Evolutionary conservation across 768 basidiomycete species (phyloP).

Genomic region (Tylopilus intermedius): DNA sequence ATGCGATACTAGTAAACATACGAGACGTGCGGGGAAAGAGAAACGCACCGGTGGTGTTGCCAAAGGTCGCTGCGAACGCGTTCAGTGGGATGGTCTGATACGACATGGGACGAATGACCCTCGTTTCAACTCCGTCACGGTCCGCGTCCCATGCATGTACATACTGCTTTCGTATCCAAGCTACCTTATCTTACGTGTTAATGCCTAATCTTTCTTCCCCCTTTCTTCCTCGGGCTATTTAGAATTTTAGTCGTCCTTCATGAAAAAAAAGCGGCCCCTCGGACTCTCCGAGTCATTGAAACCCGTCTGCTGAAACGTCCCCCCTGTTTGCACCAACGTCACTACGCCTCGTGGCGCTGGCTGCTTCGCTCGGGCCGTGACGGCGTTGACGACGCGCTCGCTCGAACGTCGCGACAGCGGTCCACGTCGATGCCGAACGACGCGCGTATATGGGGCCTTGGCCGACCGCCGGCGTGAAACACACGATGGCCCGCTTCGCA

Average conservation of each 20-base stretch:
- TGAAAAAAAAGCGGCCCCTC: not conserved
- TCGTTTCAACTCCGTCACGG: not conserved
- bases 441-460: not conserved
- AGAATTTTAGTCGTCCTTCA: not conserved
- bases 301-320: not conserved
- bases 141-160: no score
- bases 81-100: constrained; percentile 42
- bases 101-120: constrained; percentile 33
- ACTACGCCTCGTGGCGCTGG: no score
- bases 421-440: not conserved
- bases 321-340: no score
- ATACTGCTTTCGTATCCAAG: not conserved
- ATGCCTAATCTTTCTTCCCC: not conserved
- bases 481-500: not conserved
- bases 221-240: not conserved
- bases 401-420: no score
- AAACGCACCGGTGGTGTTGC: constrained; percentile 45
- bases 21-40: not conserved
- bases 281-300: not conserved
- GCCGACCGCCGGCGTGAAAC: not conserved
- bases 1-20: not conserved
- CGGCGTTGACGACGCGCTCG: no score
- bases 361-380: no score
- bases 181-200: not conserved
- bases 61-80: constrained; percentile 44